These are phyloP conservation scores for Rhexocercosporidium sp. DNA, from an alignment of 2,329 filamentous ascomycete species.

Conservation along the genomic window DNA sequence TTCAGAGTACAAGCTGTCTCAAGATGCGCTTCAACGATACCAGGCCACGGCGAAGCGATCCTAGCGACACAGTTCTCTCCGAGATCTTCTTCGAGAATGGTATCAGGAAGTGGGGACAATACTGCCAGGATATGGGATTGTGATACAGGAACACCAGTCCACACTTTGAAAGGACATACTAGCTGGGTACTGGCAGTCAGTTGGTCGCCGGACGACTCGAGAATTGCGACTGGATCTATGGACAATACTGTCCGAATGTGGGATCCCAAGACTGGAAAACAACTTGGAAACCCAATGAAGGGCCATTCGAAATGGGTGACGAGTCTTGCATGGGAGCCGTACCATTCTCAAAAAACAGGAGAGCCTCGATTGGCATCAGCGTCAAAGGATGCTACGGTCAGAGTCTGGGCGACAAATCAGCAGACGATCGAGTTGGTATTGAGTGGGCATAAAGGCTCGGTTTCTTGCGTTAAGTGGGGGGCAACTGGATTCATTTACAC, in stretches of 20 bases:
- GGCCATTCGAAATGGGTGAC: constrained; percentile 92
- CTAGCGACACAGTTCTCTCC: constrained; percentile 87
- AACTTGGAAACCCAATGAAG: constrained; percentile 71
- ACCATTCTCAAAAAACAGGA: constrained; percentile 77
- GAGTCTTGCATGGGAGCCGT: constrained; percentile 90
- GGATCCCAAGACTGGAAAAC: constrained; percentile 81
- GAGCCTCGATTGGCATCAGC: constrained; percentile 82
- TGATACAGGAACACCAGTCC: constrained; percentile 86
- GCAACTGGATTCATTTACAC: constrained; percentile 87
- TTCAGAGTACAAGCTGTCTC: constrained; percentile 93
- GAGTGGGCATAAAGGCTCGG: constrained; percentile 85
- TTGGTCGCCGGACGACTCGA: constrained; percentile 83
- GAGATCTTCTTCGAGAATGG: constrained; percentile 74
- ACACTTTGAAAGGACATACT: constrained; percentile 85
- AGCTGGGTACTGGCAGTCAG: constrained; percentile 89
- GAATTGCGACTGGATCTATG: constrained; percentile 89
- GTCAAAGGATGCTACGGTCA: constrained; percentile 86
- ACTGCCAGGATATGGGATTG: constrained; percentile 95
- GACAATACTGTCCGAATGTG: constrained; percentile 91
- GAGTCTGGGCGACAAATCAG: constrained; percentile 84
- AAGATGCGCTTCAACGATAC: constrained; percentile 84
- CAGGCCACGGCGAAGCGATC: constrained; percentile 91
- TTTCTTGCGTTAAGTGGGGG: constrained; percentile 93
- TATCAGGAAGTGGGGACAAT: constrained; percentile 88
- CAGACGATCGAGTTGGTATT: constrained; percentile 81